Evolutionary conservation across 495 filamentous ascomycete genomes (phyloP).

Genomic region (Lasiosphaeria ovina): DNA sequence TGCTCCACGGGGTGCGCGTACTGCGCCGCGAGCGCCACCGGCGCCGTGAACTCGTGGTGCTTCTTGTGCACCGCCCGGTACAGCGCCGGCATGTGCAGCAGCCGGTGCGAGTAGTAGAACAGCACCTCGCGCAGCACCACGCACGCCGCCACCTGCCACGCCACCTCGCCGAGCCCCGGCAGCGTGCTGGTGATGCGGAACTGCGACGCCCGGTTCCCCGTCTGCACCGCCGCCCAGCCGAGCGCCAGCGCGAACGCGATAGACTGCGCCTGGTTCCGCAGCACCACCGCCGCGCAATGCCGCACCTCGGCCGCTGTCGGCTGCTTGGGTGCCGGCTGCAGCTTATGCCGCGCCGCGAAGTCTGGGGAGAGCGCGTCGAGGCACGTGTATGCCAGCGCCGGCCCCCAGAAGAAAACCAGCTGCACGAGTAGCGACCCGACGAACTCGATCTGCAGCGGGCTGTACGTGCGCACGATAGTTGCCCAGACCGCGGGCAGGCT

Average conservation of each 20-base stretch:
- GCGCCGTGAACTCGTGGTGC: constrained; percentile 59
- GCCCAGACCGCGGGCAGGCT: constrained; percentile 20
- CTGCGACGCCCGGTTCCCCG: constrained; percentile 25
- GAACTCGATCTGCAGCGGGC: constrained; percentile 35
- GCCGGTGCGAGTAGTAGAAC: constrained; percentile 58
- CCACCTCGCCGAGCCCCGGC: constrained; percentile 30
- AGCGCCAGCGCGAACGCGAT: constrained; percentile 37
- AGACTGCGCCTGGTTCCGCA: constrained; percentile 47
- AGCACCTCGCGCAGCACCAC: constrained; percentile 42
- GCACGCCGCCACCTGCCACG: neutral
- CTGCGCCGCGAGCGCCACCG: constrained; percentile 56
- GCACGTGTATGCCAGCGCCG: constrained; percentile 40
- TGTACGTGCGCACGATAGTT: constrained; percentile 16
- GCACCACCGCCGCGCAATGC: constrained; percentile 45
- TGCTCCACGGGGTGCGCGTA: constrained; percentile 61
- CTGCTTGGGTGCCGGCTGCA: constrained; percentile 53
- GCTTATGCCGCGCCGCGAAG: constrained; percentile 55
- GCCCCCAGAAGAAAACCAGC: constrained; percentile 52
- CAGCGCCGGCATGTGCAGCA: constrained; percentile 50
- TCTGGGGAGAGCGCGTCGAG: constrained; percentile 43
- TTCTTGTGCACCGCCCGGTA: constrained; percentile 55
- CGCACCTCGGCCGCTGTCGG: constrained; percentile 45
- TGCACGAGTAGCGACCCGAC: constrained; percentile 46
- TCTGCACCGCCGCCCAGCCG: constrained; percentile 17
- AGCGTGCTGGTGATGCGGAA: constrained; percentile 37